phyloP scores from a whole-genome alignment of 805 yeast species.

The Schizosaccharomyces osmophilus region DNA sequence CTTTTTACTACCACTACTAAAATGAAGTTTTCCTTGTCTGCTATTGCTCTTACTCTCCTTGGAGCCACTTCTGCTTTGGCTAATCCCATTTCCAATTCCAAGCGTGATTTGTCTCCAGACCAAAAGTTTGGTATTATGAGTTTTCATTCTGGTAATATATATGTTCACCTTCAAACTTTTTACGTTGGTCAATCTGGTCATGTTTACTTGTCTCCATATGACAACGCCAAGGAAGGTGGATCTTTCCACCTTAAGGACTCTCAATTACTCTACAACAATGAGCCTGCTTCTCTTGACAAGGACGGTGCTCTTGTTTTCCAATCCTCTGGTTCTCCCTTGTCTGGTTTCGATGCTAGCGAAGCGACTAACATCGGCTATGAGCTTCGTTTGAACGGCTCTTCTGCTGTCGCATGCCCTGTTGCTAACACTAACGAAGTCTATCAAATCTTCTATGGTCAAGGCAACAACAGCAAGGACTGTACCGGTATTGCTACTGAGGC shows the following conservation, averaged over 20 bases:
- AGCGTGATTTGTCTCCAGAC: neutral
- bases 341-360: neutral
- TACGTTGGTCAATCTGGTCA: neutral
- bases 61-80: no score
- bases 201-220: neutral
- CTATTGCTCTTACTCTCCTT: no score
- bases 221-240: neutral
- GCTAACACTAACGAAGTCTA: no score
- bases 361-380: neutral
- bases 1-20: no score
- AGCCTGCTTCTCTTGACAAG: neutral
- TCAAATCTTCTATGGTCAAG: no score
- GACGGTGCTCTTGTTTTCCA: neutral
- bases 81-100: neutral
- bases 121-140: neutral
- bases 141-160: neutral
- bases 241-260: neutral
- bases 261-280: neutral
- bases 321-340: neutral
- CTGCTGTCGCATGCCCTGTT: neutral
- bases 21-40: no score
- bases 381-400: neutral
- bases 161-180: neutral
- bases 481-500: no score
- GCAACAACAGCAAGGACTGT: no score